phyloP scores from a whole-genome alignment of 2,329 filamentous ascomycete genomes.

The Hypoxylon sp. region DNA sequence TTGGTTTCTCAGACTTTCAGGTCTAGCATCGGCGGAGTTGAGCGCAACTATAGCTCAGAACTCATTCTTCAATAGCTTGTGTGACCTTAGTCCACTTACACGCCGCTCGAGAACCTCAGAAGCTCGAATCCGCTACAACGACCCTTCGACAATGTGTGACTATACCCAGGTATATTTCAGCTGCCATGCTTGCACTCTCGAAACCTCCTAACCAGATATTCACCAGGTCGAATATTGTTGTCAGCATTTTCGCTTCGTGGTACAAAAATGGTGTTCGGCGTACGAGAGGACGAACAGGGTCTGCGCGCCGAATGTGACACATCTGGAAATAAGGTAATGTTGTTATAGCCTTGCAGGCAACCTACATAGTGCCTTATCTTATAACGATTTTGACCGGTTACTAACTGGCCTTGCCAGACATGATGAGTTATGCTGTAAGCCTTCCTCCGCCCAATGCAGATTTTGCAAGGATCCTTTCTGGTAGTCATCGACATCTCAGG shows the following conservation, averaged over 20 bases:
- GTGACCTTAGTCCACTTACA: conserved; percentile 16
- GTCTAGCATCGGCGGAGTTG: conserved; percentile 24
- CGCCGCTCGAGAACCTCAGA: conserved; percentile 2
- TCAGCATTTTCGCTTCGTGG: conserved; percentile 54
- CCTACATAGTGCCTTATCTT: conserved; percentile 19
- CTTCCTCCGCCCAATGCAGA: conserved; percentile 20
- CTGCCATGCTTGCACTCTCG: neutral
- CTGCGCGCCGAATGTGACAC: conserved; percentile 53
- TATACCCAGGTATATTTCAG: conserved; percentile 53
- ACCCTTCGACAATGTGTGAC: conserved; percentile 51
- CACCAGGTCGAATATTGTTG: conserved; percentile 54
- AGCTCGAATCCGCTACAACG: conserved; percentile 1
- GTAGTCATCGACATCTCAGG: conserved; percentile 22
- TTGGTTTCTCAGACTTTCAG: conserved; percentile 26
- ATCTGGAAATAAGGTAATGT: conserved; percentile 53
- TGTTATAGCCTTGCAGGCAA: conserved; percentile 33
- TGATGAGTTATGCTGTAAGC: conserved; percentile 54
- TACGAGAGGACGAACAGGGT: conserved; percentile 55
- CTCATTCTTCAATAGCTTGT: neutral
- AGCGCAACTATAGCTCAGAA: conserved; percentile 9
- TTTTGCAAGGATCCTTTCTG: conserved; percentile 35
- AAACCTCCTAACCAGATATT: conserved; percentile 18
- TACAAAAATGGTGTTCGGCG: conserved; percentile 53
- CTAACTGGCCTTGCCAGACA: conserved; percentile 45
- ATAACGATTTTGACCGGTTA: conserved; percentile 9